Conservation (phyloP, 2,329 filamentous ascomycete genomes). For the Sporothrix curviconia region DNA sequence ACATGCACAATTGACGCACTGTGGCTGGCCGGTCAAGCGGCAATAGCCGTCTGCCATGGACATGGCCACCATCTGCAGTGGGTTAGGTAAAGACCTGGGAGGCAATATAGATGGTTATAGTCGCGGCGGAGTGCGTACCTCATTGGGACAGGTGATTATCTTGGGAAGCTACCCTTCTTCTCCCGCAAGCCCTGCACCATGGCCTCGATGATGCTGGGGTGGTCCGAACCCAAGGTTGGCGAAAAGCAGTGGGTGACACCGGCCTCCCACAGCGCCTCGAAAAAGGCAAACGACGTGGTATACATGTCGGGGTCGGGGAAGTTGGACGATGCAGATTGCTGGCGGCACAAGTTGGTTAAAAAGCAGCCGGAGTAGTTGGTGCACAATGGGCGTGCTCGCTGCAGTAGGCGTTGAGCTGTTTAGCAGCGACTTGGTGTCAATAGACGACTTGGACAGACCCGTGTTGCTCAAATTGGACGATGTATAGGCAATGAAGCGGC, state of each 20-base stretch:
- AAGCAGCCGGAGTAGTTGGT: not conserved
- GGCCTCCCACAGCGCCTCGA: constrained; percentile 71
- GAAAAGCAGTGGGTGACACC: constrained; percentile 52
- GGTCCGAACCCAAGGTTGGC: constrained; percentile 57
- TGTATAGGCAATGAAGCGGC: constrained; percentile 5
- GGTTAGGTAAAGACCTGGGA: not conserved
- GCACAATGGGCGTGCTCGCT: not conserved
- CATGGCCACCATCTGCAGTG: constrained; percentile 61
- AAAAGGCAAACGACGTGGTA: constrained; percentile 74
- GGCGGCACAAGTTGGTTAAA: not conserved
- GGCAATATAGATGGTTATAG: not conserved
- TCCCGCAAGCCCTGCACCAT: constrained; percentile 65
- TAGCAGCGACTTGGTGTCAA: not conserved
- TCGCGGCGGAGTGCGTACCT: constrained; percentile 38
- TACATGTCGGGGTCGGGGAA: constrained; percentile 40
- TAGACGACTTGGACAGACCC: not conserved
- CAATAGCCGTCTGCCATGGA: constrained; percentile 72
- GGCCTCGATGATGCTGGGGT: constrained; percentile 68
- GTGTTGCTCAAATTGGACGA: not conserved
- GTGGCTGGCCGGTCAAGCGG: constrained; percentile 57
- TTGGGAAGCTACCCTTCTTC: constrained; percentile 54
- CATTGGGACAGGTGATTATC: constrained; percentile 69
- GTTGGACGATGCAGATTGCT: not conserved
- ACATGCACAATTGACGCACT: constrained; percentile 68
- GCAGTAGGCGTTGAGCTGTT: not conserved